Percentiles rank a stretch among this genome's conserved stretches.
Conservation (phyloP, 305 asterid genomes). For the Striga hermonthica region DNA sequence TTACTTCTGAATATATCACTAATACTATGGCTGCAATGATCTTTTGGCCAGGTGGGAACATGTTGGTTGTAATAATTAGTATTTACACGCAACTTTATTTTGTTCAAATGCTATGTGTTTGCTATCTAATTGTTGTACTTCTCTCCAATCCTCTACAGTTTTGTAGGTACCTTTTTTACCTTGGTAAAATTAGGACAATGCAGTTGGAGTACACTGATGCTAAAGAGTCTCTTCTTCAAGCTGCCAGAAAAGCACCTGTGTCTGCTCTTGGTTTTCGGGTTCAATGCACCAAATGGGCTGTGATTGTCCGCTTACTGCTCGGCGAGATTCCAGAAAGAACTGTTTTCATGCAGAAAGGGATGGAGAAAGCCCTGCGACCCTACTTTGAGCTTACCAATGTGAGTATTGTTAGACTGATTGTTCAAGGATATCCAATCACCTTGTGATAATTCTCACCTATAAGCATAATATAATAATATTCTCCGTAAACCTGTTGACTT, state of each 20-base stretch:
- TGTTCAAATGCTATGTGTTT: conserved; percentile 1
- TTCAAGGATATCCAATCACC: no score
- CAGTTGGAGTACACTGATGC: conserved; percentile 97
- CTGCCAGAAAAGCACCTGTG: conserved; percentile 91
- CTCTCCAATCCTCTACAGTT: conserved; percentile 52
- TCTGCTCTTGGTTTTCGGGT: conserved; percentile 91
- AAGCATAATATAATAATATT: no score
- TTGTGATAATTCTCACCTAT: no score
- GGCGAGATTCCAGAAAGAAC: conserved; percentile 99
- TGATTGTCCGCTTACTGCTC: conserved; percentile 78
- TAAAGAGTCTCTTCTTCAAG: conserved; percentile 94
- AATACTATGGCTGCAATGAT: not conserved
- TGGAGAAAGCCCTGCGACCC: conserved; percentile 90
- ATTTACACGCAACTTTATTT: not conserved
- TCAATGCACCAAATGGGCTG: conserved; percentile 93
- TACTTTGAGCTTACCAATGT: conserved; percentile 98
- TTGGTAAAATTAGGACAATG: conserved; percentile 92
- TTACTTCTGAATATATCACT: no score
- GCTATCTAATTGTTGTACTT: conserved; percentile 18
- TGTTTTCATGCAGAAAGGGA: conserved; percentile 95
- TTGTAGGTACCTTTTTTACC: conserved; percentile 86
- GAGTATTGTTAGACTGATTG: conserved; percentile 36
- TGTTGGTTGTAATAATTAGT: not conserved
- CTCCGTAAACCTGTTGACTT: no score
- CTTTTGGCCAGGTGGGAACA: not conserved